Conservation (phyloP, 371 early-diverging fungal species). For the Mucor lusitanicus region DNA sequence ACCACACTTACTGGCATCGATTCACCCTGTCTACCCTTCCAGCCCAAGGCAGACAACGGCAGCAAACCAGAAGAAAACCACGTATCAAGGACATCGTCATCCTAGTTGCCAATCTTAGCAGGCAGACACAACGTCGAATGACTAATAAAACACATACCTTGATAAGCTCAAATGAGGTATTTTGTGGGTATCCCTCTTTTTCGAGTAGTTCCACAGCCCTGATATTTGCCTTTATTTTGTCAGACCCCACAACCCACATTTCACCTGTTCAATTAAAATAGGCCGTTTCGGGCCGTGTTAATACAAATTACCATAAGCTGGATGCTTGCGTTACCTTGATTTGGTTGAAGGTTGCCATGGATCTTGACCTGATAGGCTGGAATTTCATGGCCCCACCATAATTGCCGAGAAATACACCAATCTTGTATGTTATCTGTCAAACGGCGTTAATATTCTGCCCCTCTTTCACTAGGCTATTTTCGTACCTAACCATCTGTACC, state of each 20-base stretch:
- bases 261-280: conserved; percentile 21
- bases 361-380: conserved; percentile 92
- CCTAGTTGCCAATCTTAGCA: conserved; percentile 51
- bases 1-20: conserved; percentile 34
- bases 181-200: conserved; percentile 26
- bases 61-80: conserved; percentile 99
- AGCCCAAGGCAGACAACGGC: conserved; percentile 89
- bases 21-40: conserved; percentile 49
- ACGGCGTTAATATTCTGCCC: conserved; percentile 1
- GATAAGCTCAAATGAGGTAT: conserved; percentile 31
- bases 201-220: conserved; percentile 46
- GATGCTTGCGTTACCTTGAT: conserved; percentile 10
- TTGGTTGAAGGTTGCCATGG: conserved; percentile 20
- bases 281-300: conserved; percentile 11
- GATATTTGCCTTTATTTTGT: conserved; percentile 59
- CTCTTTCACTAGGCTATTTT: conserved; percentile 5
- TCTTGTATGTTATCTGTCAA: conserved; percentile 85
- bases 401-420: conserved; percentile 99
- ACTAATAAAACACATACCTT: conserved; percentile 27
- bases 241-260: conserved; percentile 75
- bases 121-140: conserved; percentile 35
- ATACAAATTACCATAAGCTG: conserved; percentile 12
- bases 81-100: conserved; percentile 99
- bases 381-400: conserved; percentile 99
- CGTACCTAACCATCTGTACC: conserved; percentile 93